Evolutionary conservation across 768 basidiomycete species (phyloP).

Genomic region (Kwoniella pini): DNA sequence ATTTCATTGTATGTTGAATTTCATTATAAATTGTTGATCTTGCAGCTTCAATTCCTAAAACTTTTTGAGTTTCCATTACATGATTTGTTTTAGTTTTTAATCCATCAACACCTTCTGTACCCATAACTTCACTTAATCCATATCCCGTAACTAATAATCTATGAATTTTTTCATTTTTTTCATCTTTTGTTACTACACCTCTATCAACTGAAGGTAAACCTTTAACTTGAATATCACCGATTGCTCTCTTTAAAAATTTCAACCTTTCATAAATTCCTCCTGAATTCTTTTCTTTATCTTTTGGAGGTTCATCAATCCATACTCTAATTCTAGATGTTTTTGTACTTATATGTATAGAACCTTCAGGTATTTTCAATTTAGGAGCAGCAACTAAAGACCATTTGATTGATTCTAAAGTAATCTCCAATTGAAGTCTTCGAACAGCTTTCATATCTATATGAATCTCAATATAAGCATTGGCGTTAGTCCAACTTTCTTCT

Average conservation of each 20-base stretch:
- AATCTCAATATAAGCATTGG: constrained; percentile 88
- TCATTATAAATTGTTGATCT: constrained; percentile 92
- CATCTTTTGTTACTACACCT: constrained; percentile 94
- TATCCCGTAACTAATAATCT: constrained; percentile 96
- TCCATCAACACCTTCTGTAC: constrained; percentile 94
- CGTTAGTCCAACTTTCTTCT: constrained; percentile 93
- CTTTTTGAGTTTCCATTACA: constrained; percentile 90
- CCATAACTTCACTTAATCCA: constrained; percentile 95
- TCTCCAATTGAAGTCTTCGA: constrained; percentile 85
- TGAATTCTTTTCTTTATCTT: constrained; percentile 45
- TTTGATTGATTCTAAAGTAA: constrained; percentile 88
- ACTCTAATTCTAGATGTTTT: constrained; percentile 56
- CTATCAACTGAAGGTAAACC: constrained; percentile 84
- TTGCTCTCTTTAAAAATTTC: constrained; percentile 77
- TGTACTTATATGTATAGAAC: constrained; percentile 56
- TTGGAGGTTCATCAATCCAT: constrained; percentile 49
- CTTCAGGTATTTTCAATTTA: constrained; percentile 89
- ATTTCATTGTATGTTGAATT: constrained; percentile 94
- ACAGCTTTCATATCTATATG: constrained; percentile 88
- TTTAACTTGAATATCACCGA: constrained; percentile 90
- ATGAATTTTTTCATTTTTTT: constrained; percentile 83
- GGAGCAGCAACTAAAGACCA: constrained; percentile 82
- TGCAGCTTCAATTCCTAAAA: constrained; percentile 97
- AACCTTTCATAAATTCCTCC: constrained; percentile 58
- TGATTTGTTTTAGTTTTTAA: constrained; percentile 92